Evolutionary conservation across 495 filamentous ascomycete genomes (phyloP).

Genomic region (Penicillium paradoxum): DNA sequence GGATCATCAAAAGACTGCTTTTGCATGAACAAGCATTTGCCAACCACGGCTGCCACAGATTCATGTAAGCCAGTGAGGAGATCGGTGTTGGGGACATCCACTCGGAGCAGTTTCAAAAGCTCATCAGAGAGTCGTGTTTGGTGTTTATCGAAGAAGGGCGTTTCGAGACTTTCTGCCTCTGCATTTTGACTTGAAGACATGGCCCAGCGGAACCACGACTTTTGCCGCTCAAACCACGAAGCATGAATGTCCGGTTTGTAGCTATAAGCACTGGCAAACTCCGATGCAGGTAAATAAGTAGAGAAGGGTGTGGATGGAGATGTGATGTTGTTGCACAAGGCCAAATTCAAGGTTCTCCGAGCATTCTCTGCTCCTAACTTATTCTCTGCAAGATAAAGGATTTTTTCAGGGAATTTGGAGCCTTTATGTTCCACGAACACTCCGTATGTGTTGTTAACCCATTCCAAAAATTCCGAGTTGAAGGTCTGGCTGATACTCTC

Average conservation of each 20-base stretch:
- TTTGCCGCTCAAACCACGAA: constrained; percentile 32
- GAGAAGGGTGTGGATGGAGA: constrained; percentile 27
- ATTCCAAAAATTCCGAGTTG: constrained; percentile 29
- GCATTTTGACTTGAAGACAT: constrained; percentile 22
- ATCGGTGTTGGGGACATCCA: background rate
- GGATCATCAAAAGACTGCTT: constrained; percentile 20
- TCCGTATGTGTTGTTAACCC: constrained; percentile 28
- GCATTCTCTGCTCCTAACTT: constrained; percentile 30
- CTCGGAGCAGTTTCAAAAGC: constrained; percentile 34
- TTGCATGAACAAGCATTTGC: constrained; percentile 35
- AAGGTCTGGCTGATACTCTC: constrained; percentile 10
- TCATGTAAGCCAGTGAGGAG: constrained; percentile 18
- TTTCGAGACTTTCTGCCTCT: constrained; percentile 5
- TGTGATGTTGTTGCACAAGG: constrained; percentile 17
- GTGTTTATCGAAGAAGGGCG: constrained; percentile 32
- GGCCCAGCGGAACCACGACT: constrained; percentile 40
- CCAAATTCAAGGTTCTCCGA: constrained; percentile 34
- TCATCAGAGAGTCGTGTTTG: constrained; percentile 31
- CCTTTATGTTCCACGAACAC: constrained; percentile 22
- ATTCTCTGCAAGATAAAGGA: constrained; percentile 35
- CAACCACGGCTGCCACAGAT: constrained; percentile 36
- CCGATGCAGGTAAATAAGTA: constrained; percentile 31
- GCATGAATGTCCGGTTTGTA: constrained; percentile 17
- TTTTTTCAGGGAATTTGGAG: constrained; percentile 15
- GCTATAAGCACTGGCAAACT: constrained; percentile 18